A percentile compares a stretch with the other conserved stretches of the same genome.
These are phyloP conservation scores for Brassica napus DNA, from an alignment of 345 rosid species.

Conservation along the genomic window DNA sequence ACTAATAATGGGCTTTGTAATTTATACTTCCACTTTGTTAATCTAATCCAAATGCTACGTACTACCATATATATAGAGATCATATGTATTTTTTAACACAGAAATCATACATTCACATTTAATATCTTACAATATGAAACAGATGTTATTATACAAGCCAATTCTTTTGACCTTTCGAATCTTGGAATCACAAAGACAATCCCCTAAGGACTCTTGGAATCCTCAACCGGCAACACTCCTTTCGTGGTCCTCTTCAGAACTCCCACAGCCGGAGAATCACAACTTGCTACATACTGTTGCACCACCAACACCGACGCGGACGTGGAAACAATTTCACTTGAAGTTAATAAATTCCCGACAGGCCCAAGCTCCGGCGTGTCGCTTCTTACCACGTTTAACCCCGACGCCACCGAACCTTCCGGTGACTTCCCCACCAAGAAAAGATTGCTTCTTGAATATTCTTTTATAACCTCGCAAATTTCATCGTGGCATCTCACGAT, in stretches of 20 bases:
- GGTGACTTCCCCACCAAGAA: constrained; percentile 62
- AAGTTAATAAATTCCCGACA: constrained; percentile 38
- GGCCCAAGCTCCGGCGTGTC: constrained; percentile 43
- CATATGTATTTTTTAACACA: not conserved
- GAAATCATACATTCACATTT: not conserved
- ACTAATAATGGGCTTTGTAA: not conserved
- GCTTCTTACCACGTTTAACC: constrained; percentile 30
- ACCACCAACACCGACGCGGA: constrained; percentile 56
- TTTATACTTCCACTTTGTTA: not conserved
- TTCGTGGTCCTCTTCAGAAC: not conserved
- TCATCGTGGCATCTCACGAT: constrained; percentile 42
- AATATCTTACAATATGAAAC: constrained; percentile 8
- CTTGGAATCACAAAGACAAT: not conserved
- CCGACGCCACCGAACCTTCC: constrained; percentile 42
- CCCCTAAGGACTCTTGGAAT: constrained; percentile 14
- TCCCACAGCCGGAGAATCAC: not conserved
- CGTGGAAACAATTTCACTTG: constrained; percentile 48
- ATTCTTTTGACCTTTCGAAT: not conserved
- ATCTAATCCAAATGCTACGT: not conserved
- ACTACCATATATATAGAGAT: not conserved
- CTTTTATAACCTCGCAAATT: constrained; percentile 38
- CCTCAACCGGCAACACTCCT: constrained; percentile 16
- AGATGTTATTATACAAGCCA: not conserved
- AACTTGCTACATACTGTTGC: constrained; percentile 45
- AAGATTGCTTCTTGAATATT: constrained; percentile 45